These are phyloP conservation scores for Mortierella sp. DNA, from an alignment of 371 early-diverging fungal genomes.

Conservation along the genomic window DNA sequence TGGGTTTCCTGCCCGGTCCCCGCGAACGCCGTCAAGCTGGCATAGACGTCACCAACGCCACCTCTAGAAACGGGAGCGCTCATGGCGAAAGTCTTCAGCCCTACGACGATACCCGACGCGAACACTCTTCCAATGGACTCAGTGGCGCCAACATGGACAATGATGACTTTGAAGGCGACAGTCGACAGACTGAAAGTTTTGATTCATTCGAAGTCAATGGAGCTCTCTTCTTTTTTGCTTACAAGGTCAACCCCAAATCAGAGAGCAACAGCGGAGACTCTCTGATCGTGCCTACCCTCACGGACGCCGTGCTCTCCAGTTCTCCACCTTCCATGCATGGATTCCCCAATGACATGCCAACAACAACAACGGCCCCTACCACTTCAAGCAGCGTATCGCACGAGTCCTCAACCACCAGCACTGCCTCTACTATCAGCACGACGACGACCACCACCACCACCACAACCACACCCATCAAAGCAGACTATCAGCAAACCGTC, in stretches of 20 bases:
- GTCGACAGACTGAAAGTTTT: conserved; percentile 44
- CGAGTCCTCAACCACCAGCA: conserved; percentile 9
- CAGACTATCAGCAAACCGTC: conserved; percentile 75
- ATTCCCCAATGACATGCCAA: not conserved
- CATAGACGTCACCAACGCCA: conserved; percentile 22
- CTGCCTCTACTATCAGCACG: conserved; percentile 3
- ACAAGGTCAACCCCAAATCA: conserved; percentile 52
- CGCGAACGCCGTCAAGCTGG: too few species aligned
- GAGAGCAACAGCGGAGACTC: not conserved
- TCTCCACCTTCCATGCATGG: conserved; percentile 21
- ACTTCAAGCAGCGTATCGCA: conserved; percentile 2
- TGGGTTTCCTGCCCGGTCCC: conserved; percentile 79
- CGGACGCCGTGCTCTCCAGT: conserved; percentile 9
- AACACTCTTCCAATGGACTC: conserved; percentile 39
- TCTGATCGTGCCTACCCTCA: too few species aligned
- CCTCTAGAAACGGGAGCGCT: conserved; percentile 38
- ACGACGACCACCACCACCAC: too few species aligned
- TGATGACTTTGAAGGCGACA: conserved; percentile 60
- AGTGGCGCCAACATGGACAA: conserved; percentile 52
- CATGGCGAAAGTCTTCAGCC: conserved; percentile 40
- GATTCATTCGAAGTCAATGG: conserved; percentile 80
- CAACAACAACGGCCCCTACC: not conserved
- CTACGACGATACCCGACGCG: conserved; percentile 40
- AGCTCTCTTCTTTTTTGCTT: conserved; percentile 86
- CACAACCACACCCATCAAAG: conserved; percentile 46